A percentile compares a stretch with the other conserved stretches of the same genome.
phyloP scores from a whole-genome alignment of 2,329 filamentous ascomycete species.

The Laburnicola sp. region DNA sequence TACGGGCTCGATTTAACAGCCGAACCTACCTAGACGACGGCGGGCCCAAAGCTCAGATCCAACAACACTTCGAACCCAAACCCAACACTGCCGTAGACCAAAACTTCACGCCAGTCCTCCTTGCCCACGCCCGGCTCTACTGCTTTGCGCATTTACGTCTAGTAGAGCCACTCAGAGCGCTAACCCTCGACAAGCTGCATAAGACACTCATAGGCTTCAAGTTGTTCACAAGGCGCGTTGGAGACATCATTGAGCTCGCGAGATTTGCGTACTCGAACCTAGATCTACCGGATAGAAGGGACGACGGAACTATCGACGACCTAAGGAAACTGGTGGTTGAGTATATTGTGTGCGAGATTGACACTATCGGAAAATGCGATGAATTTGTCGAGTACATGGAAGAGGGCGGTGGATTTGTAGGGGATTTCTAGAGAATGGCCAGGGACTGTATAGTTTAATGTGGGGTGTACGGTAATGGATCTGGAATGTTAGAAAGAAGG shows the following conservation, averaged over 20 bases:
- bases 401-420: constrained; percentile 32
- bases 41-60: constrained; percentile 4
- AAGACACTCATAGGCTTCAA: constrained; percentile 28
- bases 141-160: constrained; percentile 29
- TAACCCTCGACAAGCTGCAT: constrained; percentile 35
- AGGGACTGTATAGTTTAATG: not conserved
- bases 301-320: constrained; percentile 19
- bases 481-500: too few relatives aligned
- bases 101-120: constrained; percentile 27
- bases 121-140: constrained; percentile 38
- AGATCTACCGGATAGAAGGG: constrained; percentile 14
- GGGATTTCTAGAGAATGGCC: constrained; percentile 22
- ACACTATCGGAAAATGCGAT: constrained; percentile 17
- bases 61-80: constrained; percentile 1
- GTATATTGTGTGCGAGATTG: constrained; percentile 28
- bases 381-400: constrained; percentile 26
- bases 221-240: constrained; percentile 22
- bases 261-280: constrained; percentile 29
- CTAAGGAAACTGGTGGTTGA: constrained; percentile 27
- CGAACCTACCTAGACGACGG: constrained; percentile 10
- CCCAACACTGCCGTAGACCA: constrained; percentile 11
- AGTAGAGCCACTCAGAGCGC: constrained; percentile 25
- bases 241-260: constrained; percentile 29
- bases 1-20: constrained; percentile 21
- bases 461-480: not conserved